These are phyloP conservation scores for Triticum urartu DNA, from an alignment of 176 grass and related monocot species.

Conservation along the genomic window DNA sequence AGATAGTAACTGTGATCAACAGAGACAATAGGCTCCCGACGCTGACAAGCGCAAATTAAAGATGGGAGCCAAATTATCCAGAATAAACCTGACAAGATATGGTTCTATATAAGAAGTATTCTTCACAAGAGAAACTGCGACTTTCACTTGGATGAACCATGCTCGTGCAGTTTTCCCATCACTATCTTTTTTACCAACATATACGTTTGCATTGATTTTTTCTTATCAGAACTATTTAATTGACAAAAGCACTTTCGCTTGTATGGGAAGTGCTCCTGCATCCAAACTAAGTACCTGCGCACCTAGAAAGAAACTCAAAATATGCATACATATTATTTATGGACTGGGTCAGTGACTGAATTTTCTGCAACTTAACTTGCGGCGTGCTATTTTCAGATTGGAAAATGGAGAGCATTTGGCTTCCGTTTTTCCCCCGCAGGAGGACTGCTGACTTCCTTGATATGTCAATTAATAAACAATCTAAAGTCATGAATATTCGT, in stretches of 20 bases:
- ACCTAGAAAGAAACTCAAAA: background rate
- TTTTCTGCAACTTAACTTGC: background rate
- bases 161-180: too few species aligned
- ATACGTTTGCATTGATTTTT: too few species aligned
- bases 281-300: background rate
- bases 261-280: too few species aligned
- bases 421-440: background rate
- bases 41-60: background rate
- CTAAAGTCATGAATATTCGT: background rate
- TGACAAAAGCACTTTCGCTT: too few species aligned
- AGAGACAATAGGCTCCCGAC: background rate
- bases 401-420: background rate
- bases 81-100: background rate
- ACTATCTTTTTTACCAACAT: too few species aligned
- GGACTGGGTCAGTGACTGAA: background rate
- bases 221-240: too few species aligned
- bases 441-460: background rate
- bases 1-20: background rate
- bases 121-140: too few species aligned
- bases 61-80: background rate
- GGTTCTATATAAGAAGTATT: too few species aligned
- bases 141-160: too few species aligned
- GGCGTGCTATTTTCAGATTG: background rate
- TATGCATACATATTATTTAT: background rate
- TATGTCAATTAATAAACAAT: background rate